These are phyloP conservation scores for Pseudofabraea citricarpa DNA, from an alignment of 2,329 filamentous ascomycete genomes.

Conservation along the genomic window DNA sequence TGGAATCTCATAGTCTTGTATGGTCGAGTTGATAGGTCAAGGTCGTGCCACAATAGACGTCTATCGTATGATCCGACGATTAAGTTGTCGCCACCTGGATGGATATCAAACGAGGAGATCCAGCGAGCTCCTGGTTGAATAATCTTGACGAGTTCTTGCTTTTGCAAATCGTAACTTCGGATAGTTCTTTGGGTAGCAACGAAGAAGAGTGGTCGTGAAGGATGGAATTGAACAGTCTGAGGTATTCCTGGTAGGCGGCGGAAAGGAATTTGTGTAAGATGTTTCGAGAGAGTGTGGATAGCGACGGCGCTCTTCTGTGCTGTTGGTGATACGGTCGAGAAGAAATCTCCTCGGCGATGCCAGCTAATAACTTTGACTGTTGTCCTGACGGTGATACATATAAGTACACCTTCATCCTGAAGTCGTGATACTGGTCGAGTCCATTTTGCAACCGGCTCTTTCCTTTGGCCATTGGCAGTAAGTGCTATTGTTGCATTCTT, in stretches of 20 bases:
- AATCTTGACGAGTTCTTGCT: slow-evolving; percentile 87
- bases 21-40: slow-evolving; percentile 83
- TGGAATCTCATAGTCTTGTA: slow-evolving; percentile 98
- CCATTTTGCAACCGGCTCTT: slow-evolving; percentile 79
- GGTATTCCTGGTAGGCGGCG: slow-evolving; percentile 68
- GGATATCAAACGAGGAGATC: slow-evolving; percentile 92
- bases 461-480: slow-evolving; percentile 53
- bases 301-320: slow-evolving; percentile 77
- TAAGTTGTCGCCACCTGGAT: slow-evolving; percentile 88
- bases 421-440: slow-evolving; percentile 69
- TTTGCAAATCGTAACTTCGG: slow-evolving; percentile 87
- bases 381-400: slow-evolving; percentile 75
- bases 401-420: slow-evolving; percentile 71
- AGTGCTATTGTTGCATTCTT: slow-evolving; percentile 54
- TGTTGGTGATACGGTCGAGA: slow-evolving; percentile 82
- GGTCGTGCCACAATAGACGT: slow-evolving; percentile 91
- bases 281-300: slow-evolving; percentile 92
- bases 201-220: slow-evolving; percentile 87
- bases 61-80: slow-evolving; percentile 94
- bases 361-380: slow-evolving; percentile 85
- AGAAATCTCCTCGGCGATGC: slow-evolving; percentile 92
- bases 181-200: slow-evolving; percentile 93
- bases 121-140: slow-evolving; percentile 89
- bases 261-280: slow-evolving; percentile 93
- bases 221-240: slow-evolving; percentile 92